Evolutionary conservation across 2,329 filamentous ascomycete species (phyloP), one percentile per base, ranked within the genome.

Genomic region (Erysiphe pulchra): DNA sequence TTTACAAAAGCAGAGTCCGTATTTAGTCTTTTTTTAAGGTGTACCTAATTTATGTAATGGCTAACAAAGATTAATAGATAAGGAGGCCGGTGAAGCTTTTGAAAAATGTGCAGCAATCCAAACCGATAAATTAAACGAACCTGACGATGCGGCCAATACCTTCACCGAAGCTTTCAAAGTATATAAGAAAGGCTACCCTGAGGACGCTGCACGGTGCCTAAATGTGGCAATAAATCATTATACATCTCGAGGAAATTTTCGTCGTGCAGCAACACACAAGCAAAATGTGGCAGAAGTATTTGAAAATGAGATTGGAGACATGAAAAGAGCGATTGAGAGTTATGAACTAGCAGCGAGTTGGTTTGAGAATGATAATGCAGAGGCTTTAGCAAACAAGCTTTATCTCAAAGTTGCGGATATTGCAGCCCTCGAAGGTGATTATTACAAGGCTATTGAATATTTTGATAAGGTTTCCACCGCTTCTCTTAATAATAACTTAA

Each of bases 131-230:
- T 71, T 95, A 44, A 92, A 85, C 59, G 86, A 95, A 58, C 82
- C 80, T 38, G 83, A 92, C 59, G 90, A 95, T 59, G 84, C 85
- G 42, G 86, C 87, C 51, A 92, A 92, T 63, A 79, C 80, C 42
- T 67, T 85, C 49, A 74, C 79, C 56, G 86, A 95, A 61, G 90
- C 90, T 45, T 95, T 86, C 71, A 94, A 95, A 67, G 80, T 84
- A 49, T 95, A 94, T 65, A 73, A 79, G 56, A 92, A 85, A 63
- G 76, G 80, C 45, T 76, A 82, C 55, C 85, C 85, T 17, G 70
- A 83, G 58, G 79, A 87, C 56, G 87, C 86, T 14, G 82, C 80
- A 39, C 69, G 82, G 50, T 85, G 82, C 57, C 66, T 94, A 47
- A 74, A 84, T 51, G 65, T 76, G 52, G 80, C 85, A 37, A 84